Percentiles rank a stretch among this genome's conserved stretches.
phyloP scores from a whole-genome alignment of 164 flowering plant genomes.

The Liriodendron chinense region DNA sequence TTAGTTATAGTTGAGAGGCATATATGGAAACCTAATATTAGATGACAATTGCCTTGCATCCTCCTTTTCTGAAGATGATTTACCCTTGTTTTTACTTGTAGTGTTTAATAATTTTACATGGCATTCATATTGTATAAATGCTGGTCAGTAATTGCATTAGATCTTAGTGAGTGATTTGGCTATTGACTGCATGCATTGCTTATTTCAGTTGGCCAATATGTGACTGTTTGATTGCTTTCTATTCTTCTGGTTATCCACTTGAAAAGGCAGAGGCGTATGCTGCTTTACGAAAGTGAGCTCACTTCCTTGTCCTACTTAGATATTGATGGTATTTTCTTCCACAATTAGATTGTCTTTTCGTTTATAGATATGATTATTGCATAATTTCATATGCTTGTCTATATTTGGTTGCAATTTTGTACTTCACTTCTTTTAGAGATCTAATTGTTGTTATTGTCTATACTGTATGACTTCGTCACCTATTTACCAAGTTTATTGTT shows the following conservation, averaged over 20 bases:
- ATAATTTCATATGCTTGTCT: too few relatives aligned
- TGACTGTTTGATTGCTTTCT: constrained; percentile 96
- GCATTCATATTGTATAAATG: not conserved
- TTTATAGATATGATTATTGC: too few relatives aligned
- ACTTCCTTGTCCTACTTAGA: not conserved
- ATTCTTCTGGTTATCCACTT: constrained; percentile 96
- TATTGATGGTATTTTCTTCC: not conserved
- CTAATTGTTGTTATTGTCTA: too few relatives aligned
- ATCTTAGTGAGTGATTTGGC: not conserved
- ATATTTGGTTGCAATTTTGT: too few relatives aligned
- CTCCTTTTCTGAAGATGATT: not conserved
- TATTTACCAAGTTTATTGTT: not conserved
- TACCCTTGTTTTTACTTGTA: not conserved
- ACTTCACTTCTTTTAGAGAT: too few relatives aligned
- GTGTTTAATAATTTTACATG: not conserved
- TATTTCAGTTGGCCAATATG: constrained; percentile 92
- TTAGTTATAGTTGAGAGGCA: not conserved
- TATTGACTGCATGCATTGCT: constrained; percentile 9
- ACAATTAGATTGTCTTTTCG: not conserved
- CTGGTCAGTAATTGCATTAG: constrained; percentile 3
- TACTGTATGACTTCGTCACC: not conserved
- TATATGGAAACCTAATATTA: not conserved
- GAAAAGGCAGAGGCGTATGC: constrained; percentile 95
- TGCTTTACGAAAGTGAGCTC: constrained; percentile 75
- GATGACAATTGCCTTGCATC: not conserved